Base-by-base conservation (phyloP, 257 asterid genomes). In the Rauvolfia tetraphylla region DNA sequence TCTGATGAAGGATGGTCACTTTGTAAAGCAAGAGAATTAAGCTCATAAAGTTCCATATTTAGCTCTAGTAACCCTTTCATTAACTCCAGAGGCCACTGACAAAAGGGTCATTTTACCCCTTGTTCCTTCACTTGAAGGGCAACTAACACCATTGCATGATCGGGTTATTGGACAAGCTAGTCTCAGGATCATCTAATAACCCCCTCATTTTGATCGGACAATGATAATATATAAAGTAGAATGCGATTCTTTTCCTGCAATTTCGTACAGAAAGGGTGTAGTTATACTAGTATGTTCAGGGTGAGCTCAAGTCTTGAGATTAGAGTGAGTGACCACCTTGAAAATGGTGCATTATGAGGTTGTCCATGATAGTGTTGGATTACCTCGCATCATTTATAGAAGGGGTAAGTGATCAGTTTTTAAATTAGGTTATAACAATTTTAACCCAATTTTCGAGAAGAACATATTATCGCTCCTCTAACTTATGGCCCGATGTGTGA, bases 281-380 rank as follows among this genome's bases (percentile, higher is more conserved):
- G 5, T 39, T 39, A 39, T 6, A 39, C n/a, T n/a, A n/a, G n/a
- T n/a, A 39, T 39, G 42, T 39, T 39, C 42, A 44, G 11, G 14
- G 0, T 12, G 11, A 9, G 49, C 49, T 44, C 8, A 44, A 44
- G 49, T 44, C 56, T 49, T 1, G 23, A 14, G 17, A 9, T 7
- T 46, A 46, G 53, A 49, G 56, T 49, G 56, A 49, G 46, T 8
- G 56, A 17, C 56, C 49, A 10, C 14, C 49, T 44, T 7, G 11
- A 53, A 13, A 62, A 62, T 62, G 42, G 69, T 62, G 69, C 41
- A 29, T 31, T 38, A 17, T 41, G 25, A 51, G 41, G 20, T 29
- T 48, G 75, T 62, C 18, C 62, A 71, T 71, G 75, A 71, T 31
- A 27, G n/a, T n/a, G n/a, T n/a, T n/a, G n/a, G n/a, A n/a, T n/a